phyloP scores from a whole-genome alignment of 2,329 filamentous ascomycete species.

The Clathrospora elynae region DNA sequence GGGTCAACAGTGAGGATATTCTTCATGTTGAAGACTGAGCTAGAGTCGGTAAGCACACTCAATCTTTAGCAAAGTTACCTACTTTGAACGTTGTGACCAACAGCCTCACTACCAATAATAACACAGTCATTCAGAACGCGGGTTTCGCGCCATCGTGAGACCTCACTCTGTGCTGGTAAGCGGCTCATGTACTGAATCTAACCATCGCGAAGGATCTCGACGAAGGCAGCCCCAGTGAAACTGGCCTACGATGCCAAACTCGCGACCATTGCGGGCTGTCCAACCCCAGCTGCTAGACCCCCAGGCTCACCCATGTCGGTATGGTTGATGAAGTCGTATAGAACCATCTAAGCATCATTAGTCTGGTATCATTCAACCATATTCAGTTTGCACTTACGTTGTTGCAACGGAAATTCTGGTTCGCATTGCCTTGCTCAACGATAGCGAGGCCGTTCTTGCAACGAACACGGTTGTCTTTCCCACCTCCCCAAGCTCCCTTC shows the following conservation, averaged over 20 bases:
- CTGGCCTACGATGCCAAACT: conserved; percentile 61
- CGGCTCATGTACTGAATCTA: conserved; percentile 59
- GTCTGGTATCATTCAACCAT: conserved; percentile 4
- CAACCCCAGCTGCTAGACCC: conserved; percentile 57
- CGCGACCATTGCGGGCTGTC: conserved; percentile 57
- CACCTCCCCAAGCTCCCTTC: conserved; percentile 16
- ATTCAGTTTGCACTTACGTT: conserved; percentile 12
- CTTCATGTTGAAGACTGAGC: conserved; percentile 53
- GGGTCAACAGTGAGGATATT: conserved; percentile 41
- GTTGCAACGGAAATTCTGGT: conserved; percentile 35
- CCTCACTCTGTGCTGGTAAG: conserved; percentile 52
- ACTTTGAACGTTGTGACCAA: conserved; percentile 59
- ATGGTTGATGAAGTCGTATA: conserved; percentile 62
- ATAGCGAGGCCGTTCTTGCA: conserved; percentile 33
- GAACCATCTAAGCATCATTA: conserved; percentile 52
- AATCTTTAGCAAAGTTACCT: conserved; percentile 58
- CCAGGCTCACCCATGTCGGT: conserved; percentile 56
- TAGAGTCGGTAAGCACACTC: conserved; percentile 38
- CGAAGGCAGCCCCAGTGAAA: conserved; percentile 60
- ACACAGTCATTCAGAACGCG: conserved; percentile 53
- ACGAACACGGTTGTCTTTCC: conserved; percentile 18
- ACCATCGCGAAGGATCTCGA: conserved; percentile 56
- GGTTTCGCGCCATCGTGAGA: conserved; percentile 60
- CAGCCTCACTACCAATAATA: conserved; percentile 52
- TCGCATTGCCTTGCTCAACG: conserved; percentile 29